These are phyloP conservation scores for Fragosphaeria purpurea DNA, from an alignment of 2,329 filamentous ascomycete species.

Conservation along the genomic window DNA sequence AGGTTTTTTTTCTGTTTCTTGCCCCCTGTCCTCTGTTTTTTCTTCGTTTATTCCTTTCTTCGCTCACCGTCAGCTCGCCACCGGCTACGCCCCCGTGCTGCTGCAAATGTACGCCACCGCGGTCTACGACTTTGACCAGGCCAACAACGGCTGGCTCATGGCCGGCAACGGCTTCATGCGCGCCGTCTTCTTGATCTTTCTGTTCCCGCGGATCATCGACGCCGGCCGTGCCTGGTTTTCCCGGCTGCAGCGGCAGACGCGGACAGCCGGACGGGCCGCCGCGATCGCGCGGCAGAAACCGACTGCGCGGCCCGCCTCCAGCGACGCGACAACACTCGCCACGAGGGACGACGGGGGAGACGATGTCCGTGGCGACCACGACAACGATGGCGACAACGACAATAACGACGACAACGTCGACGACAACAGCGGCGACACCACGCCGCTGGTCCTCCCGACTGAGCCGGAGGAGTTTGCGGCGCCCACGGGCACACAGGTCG, in stretches of 20 bases:
- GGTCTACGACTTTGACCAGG: conserved; percentile 43
- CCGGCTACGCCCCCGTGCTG: conserved; percentile 55
- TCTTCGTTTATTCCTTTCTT: background rate
- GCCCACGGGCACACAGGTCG: conserved; percentile 28
- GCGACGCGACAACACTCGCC: no score
- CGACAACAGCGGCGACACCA: background rate
- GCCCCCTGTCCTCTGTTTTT: background rate
- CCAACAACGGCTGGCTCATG: conserved; percentile 47
- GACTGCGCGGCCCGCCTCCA: background rate
- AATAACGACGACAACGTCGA: background rate
- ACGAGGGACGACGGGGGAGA: background rate
- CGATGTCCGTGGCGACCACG: background rate
- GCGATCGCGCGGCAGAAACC: background rate
- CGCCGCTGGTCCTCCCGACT: conserved; percentile 19
- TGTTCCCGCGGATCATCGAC: conserved; percentile 43
- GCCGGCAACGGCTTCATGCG: conserved; percentile 44
- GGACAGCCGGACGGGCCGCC: background rate
- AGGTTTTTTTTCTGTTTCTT: conserved; percentile 16
- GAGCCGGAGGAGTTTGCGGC: conserved; percentile 33
- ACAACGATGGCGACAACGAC: background rate
- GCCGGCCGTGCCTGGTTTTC: conserved; percentile 19
- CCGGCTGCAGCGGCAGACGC: background rate
- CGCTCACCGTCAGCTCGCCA: conserved; percentile 38
- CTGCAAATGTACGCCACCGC: conserved; percentile 51
- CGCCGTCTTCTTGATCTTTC: conserved; percentile 43